Base-by-base conservation (phyloP, 2,329 filamentous ascomycete genomes). In the Aureobasidium sp. region DNA sequence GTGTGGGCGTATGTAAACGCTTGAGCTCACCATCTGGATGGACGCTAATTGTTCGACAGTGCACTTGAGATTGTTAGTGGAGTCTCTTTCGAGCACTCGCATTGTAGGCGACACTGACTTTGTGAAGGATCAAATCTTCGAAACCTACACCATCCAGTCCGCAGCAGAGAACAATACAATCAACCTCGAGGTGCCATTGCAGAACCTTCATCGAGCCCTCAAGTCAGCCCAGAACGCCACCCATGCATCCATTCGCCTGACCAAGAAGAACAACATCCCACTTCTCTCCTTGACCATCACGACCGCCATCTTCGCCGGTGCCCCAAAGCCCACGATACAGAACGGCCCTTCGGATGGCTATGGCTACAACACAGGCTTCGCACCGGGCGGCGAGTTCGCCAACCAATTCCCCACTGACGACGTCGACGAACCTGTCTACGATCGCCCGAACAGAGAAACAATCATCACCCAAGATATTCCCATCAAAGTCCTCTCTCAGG, bases 391-490 rank as follows among this genome's bases (percentile, higher is more conserved):
- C 14, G 42, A 31, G 2, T 37, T n/a, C 2, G 55, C 11, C 31
- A 39, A 39, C 22, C 31, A 25, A 4, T 55, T 39, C n/a, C 39
- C 22, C 9, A 47, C 60, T 20, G 60, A 66, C 11, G 63, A 65
- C 9, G 48, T 61, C n/a, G 61, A 64, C 39, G 62, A 64, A 11
- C 53, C 64, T 56, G 62, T 70, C 14, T 68, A 69, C 48, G 67
- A 83, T 72, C 67, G 81, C 47, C 81, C 88, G 62, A 90, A 93
- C 70, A 87, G 91, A 68, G 92, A 97, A 73, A 96, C 94, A 65
- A 83, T 95, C 68, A 89, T 99, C 70, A 96, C 91, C 0, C 94
- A 99, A 72, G 91, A 97, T 75, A 89, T 99, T 42, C 94, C 94
- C n/a, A 88, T 97, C 47, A 87, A 92, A 20, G 91, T 99, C 1